Evolutionary conservation across 495 filamentous ascomycete genomes (phyloP).

Genomic region (Neurospora tetraspora): DNA sequence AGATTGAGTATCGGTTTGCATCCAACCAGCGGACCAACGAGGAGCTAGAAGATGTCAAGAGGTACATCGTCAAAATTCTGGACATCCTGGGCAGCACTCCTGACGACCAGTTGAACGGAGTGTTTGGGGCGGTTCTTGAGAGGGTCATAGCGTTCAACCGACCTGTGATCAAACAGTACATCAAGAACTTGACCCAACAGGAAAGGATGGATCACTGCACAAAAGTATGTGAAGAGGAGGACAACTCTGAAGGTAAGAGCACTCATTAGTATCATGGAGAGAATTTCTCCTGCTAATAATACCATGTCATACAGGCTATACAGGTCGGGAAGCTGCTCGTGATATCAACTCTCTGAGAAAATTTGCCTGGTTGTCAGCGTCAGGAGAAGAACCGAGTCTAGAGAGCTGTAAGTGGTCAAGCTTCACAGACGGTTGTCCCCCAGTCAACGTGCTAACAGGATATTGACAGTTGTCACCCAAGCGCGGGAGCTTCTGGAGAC

Average conservation of each 20-base stretch:
- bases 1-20: conserved; percentile 16
- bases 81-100: not conserved
- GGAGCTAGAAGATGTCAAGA: not conserved
- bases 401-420: not conserved
- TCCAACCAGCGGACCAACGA: conserved; percentile 9
- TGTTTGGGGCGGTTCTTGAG: not conserved
- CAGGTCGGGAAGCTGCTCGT: not conserved
- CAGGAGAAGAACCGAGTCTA: not conserved
- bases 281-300: not conserved
- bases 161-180: not conserved
- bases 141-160: not conserved
- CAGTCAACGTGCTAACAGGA: not conserved
- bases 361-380: not conserved
- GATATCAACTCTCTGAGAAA: not conserved
- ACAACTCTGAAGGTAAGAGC: not conserved
- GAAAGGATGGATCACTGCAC: not conserved
- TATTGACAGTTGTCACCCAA: not conserved
- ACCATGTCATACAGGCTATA: not conserved
- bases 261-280: not conserved
- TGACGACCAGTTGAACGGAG: not conserved
- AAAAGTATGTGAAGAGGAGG: not conserved
- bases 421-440: not conserved
- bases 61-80: conserved; percentile 3
- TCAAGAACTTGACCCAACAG: not conserved
- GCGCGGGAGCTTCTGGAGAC: not conserved